Evolutionary conservation across 2,329 filamentous ascomycete genomes (phyloP).

Genomic region (Herpomyces periplanetae): DNA sequence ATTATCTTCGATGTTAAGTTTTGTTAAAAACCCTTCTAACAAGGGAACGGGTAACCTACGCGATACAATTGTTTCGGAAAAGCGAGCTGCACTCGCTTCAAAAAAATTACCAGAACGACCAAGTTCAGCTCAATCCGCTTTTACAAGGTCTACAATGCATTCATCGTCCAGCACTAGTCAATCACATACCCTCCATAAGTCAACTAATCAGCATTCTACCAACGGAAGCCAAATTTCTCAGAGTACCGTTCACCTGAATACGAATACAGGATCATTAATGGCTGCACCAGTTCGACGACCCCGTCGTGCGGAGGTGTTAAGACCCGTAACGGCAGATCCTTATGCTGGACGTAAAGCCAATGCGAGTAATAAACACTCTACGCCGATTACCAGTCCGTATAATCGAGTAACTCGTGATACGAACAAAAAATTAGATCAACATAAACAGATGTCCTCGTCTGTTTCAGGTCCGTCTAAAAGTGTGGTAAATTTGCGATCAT

Average conservation of each 20-base stretch:
- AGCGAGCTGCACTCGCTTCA: conserved; percentile 14
- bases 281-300: conserved; percentile 18
- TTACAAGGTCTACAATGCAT: conserved; percentile 6
- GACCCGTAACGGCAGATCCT: conserved; percentile 15
- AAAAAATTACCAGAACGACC: conserved; percentile 13
- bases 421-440: conserved; percentile 6
- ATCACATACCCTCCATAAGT: conserved; percentile 7
- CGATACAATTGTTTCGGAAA: conserved; percentile 55
- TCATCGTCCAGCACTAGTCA: conserved; percentile 6
- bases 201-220: conserved; percentile 7
- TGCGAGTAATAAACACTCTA: conserved; percentile 9
- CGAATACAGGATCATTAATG: conserved; percentile 11
- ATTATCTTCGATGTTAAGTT: conserved; percentile 6
- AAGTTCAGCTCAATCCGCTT: conserved; percentile 16
- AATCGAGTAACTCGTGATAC: conserved; percentile 9
- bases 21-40: no score
- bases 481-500: conserved; percentile 6
- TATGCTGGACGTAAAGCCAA: conserved; percentile 9
- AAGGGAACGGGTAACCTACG: no score
- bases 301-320: conserved; percentile 9
- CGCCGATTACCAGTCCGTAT: conserved; percentile 11
- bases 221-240: conserved; percentile 7
- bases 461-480: conserved; percentile 7
- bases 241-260: conserved; percentile 5
- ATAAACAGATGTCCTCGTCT: conserved; percentile 5